Evolutionary conservation across 768 basidiomycete genomes (phyloP), one percentile per base, ranked within the genome.

Genomic region (Punctularia strigosozonata): DNA sequence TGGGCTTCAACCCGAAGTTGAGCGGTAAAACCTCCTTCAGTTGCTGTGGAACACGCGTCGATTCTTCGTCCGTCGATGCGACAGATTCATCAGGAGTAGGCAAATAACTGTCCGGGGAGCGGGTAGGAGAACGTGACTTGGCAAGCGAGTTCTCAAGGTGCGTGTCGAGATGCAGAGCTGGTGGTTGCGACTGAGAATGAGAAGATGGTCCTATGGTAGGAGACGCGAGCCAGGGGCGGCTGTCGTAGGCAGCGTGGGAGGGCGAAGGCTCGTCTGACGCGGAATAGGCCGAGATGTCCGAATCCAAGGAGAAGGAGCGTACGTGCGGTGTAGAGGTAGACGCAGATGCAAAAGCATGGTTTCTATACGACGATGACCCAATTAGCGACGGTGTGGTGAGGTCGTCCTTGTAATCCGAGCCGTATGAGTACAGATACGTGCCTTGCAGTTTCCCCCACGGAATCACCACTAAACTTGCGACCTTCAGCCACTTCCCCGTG

Each of bases 301-400:
- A 77, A 43, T 79, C 80, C 14, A 69, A 51, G 17, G 81, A 84
- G 43, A 76, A 69, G 4, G 73, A 73, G 13, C 75, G 69, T 13
- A 64, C 63, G 52, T 82, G 78, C 21, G 44, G 46, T 13, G 30
- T 24, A 19, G 39, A 31, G 19, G 10, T 30, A 10, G 20, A 8
- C 12, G 10, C 33, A 8, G 33, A 12, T 8, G 10, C 33, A 34
- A 34, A 34, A 19, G 8, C 18, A 8, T 34, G 13, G 19, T 34
- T 20, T 31, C 33, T 14, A 17, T n/a, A n/a, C n/a, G n/a, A n/a
- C n/a, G n/a, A n/a, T n/a, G n/a, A n/a, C n/a, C n/a, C n/a, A n/a
- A n/a, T n/a, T n/a, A n/a, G n/a, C n/a, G n/a, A n/a, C n/a, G n/a
- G n/a, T n/a, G n/a, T n/a, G n/a, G n/a, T n/a, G n/a, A n/a, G n/a